Evolutionary conservation across 2,329 filamentous ascomycete species (phyloP), one percentile per base, ranked within the genome.

Genomic region (Onygenales sp.): DNA sequence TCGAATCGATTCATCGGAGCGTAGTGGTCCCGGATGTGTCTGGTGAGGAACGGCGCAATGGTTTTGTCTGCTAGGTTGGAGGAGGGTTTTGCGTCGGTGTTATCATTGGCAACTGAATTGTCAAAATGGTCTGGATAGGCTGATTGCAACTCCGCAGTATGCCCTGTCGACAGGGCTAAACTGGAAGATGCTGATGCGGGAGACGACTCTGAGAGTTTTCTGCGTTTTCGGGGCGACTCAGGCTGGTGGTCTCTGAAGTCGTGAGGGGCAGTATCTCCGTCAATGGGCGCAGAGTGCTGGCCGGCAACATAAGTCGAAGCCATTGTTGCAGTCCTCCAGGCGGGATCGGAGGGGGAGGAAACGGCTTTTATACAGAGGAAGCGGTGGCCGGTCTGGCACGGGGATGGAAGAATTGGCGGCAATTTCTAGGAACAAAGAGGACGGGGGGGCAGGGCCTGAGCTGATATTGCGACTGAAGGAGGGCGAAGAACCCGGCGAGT

Each of bases 1-100:
- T 57, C 58, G 42, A 56, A 58, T 17, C 50, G 48, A 47, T 56
- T 58, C 48, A 55, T 53, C 11, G 87, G 87, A 40, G 89, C 87
- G 70, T 95, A 94, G 61, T 90, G 79, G 57, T 82, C 82, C 2
- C 90, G 89, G 52, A 95, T 93, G 65, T 95, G 89, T 65, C 89
- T 86, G 60, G 87, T 83, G 52, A 95, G 80, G 67, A 94, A 95
- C 4, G 90, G 88, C 39, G 85, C 85, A 59, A 93, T 84, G 49
- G 85, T 86, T 73, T 87, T 82, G 61, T 82, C 80, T 59, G 87
- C 84, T 54, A 87, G 78, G 57, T 83, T 83, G 36, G 74, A 73
- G 50, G 66, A 66, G 11, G 70, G 65, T 21, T 68, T 67, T 44
- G 71, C 66, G 56, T 70, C 65, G 54, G 74, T 63, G 57, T 64